A percentile compares a stretch with the other conserved stretches of the same genome.
Conservation (phyloP, 805 yeast genomes). For the Starmerella bombi region DNA sequence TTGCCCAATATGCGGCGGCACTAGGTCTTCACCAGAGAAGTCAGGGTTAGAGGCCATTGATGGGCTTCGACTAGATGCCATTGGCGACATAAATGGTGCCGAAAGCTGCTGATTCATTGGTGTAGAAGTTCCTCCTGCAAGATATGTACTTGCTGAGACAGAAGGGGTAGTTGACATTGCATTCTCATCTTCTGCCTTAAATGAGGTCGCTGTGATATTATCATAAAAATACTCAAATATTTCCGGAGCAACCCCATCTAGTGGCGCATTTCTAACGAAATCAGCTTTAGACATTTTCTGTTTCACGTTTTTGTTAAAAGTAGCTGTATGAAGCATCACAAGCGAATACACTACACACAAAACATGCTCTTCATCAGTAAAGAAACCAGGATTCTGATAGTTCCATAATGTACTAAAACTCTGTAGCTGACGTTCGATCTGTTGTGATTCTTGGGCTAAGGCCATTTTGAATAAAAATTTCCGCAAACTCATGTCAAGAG, state of each 20-base stretch:
- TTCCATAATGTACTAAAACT: constrained; percentile 44
- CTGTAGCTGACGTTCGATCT: constrained; percentile 54
- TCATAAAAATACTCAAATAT: constrained; percentile 45
- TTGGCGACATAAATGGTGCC: background rate
- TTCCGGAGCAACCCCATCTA: constrained; percentile 28
- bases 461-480: constrained; percentile 44
- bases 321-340: constrained; percentile 62
- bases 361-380: constrained; percentile 38
- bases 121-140: background rate
- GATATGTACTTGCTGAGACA: background rate
- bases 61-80: background rate
- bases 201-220: constrained; percentile 49
- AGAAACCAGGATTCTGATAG: constrained; percentile 31
- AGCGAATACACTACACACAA: constrained; percentile 52
- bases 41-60: background rate
- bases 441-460: constrained; percentile 62
- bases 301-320: constrained; percentile 52
- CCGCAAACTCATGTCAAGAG: constrained; percentile 54
- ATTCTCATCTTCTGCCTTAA: constrained; percentile 34
- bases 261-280: constrained; percentile 37
- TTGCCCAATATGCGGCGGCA: background rate
- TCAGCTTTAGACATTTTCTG: constrained; percentile 54
- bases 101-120: background rate
- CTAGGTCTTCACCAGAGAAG: background rate
- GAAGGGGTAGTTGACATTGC: background rate